These are phyloP conservation scores for Penicillium ucsense DNA, from an alignment of 495 filamentous ascomycete genomes.

Conservation along the genomic window DNA sequence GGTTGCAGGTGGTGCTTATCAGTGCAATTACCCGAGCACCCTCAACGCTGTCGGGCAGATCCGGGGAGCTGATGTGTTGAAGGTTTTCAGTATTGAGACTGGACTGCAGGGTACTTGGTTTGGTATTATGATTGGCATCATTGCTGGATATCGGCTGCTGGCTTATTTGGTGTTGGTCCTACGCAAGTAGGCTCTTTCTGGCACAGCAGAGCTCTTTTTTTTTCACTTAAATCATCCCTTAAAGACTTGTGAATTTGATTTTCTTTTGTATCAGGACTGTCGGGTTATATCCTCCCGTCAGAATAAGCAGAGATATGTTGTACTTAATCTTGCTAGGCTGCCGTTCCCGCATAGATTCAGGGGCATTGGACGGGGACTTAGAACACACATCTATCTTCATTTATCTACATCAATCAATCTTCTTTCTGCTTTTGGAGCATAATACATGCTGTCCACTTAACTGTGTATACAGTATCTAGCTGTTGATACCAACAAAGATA, in stretches of 20 bases:
- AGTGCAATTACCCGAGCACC: constrained; percentile 32
- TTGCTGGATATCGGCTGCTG: constrained; percentile 59
- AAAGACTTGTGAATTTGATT: not conserved
- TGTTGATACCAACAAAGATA: too few species aligned
- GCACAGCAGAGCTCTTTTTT: not conserved
- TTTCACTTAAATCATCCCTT: not conserved
- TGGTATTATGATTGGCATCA: constrained; percentile 65
- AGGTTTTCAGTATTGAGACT: constrained; percentile 54
- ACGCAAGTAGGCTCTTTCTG: not conserved
- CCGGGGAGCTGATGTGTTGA: constrained; percentile 54
- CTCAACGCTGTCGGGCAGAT: constrained; percentile 31
- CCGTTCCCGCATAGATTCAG: too few species aligned
- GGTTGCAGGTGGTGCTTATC: constrained; percentile 52
- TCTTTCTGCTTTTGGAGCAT: too few species aligned
- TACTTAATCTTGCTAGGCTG: too few species aligned
- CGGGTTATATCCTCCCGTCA: too few species aligned
- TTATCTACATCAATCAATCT: too few species aligned
- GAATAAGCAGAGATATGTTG: too few species aligned
- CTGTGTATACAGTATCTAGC: too few species aligned
- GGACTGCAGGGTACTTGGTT: constrained; percentile 58
- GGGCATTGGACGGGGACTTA: too few species aligned
- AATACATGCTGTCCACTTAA: too few species aligned
- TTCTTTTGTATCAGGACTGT: too few species aligned
- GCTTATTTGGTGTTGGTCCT: not conserved
- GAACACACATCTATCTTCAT: too few species aligned